These are phyloP conservation scores for Skeletonema costatum DNA, from an alignment of 108 stramenopile genomes.

Conservation along the genomic window DNA sequence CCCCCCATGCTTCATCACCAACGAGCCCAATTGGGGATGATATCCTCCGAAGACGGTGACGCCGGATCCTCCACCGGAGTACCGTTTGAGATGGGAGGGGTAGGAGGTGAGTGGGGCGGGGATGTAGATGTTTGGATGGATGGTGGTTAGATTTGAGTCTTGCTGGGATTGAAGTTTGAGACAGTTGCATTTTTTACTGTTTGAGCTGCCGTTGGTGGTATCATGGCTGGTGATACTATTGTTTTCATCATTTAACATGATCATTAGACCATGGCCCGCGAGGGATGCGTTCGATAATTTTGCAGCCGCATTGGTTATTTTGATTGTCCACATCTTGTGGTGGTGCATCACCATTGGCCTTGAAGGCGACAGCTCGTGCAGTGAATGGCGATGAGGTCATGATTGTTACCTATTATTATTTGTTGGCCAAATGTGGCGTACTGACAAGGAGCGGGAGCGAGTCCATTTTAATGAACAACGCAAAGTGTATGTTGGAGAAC, in stretches of 20 bases:
- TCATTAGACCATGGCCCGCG: not conserved
- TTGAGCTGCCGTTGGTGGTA: not conserved
- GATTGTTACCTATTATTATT: too few species aligned
- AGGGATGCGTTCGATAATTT: not conserved
- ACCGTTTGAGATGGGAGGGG: slow-evolving; percentile 22
- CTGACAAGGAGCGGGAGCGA: too few species aligned
- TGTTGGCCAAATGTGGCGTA: too few species aligned
- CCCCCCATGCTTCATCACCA: slow-evolving; percentile 88
- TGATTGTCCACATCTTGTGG: too few species aligned
- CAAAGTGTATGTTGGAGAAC: too few species aligned
- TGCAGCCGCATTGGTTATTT: not conserved
- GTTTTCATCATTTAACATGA: not conserved
- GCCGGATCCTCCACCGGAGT: slow-evolving; percentile 52
- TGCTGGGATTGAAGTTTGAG: slow-evolving; percentile 21
- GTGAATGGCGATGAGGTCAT: too few species aligned
- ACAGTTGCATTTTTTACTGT: slow-evolving; percentile 2
- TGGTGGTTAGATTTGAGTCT: slow-evolving; percentile 51
- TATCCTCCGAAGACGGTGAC: slow-evolving; percentile 73
- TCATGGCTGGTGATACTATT: not conserved
- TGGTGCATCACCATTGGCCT: too few species aligned
- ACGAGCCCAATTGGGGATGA: slow-evolving; percentile 58
- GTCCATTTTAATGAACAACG: too few species aligned
- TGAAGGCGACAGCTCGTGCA: too few species aligned
- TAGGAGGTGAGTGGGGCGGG: slow-evolving; percentile 47
- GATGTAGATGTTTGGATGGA: slow-evolving; percentile 74